phyloP scores from a whole-genome alignment of 441 rosid species.

The Brassica balearica region DNA sequence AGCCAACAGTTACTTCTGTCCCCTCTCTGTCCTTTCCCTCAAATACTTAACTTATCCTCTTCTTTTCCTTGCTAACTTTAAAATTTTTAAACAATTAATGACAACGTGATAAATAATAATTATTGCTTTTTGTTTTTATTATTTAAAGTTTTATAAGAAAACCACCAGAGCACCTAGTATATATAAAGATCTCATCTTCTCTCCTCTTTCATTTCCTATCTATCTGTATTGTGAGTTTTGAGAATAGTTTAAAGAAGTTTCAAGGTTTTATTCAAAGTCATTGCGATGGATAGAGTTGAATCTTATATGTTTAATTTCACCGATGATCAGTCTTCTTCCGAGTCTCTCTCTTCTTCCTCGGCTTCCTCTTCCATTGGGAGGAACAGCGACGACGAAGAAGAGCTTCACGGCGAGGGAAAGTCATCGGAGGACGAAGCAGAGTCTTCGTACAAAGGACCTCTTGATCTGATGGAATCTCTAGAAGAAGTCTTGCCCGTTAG shows the following conservation, averaged over 20 bases:
- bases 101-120: constrained; percentile 31
- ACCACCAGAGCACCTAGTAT: constrained; percentile 2
- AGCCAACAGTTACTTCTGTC: constrained; percentile 40
- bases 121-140: constrained; percentile 3
- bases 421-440: constrained; percentile 63
- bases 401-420: constrained; percentile 31
- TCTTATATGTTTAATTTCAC: constrained; percentile 36
- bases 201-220: constrained; percentile 2
- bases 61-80: background rate
- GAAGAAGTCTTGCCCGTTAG: constrained; percentile 76
- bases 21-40: constrained; percentile 14
- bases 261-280: constrained; percentile 30
- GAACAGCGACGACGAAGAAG: constrained; percentile 54
- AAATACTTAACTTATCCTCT: constrained; percentile 29
- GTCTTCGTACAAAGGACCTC: constrained; percentile 61
- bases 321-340: constrained; percentile 44
- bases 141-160: background rate
- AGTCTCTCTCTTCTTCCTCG: constrained; percentile 47
- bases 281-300: constrained; percentile 45
- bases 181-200: constrained; percentile 32
- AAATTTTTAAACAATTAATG: background rate
- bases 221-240: background rate
- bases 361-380: constrained; percentile 67
- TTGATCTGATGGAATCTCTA: constrained; percentile 67
- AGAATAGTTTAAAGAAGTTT: background rate